Conservation (phyloP, 108 stramenopile genomes). For the Nitzschia sp. region DNA sequence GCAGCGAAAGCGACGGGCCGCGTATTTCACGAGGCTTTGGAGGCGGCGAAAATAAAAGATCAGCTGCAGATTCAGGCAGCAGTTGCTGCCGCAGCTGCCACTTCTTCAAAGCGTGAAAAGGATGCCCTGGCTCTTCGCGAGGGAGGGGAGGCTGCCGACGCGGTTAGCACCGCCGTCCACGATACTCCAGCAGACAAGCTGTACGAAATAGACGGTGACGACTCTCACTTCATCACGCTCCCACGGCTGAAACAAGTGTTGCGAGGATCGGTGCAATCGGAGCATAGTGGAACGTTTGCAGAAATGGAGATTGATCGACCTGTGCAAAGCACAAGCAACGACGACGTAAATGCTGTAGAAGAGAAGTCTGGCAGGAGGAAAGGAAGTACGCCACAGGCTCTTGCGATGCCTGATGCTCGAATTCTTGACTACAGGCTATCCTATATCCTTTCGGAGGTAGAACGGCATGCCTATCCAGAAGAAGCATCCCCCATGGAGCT, state of each 20-base stretch:
- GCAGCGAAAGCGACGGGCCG: conserved; percentile 51
- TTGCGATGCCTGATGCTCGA: conserved; percentile 74
- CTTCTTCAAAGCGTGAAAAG: conserved; percentile 40
- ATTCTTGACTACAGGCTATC: conserved; percentile 62
- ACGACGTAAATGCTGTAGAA: conserved; percentile 5
- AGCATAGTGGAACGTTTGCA: not conserved
- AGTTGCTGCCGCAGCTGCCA: conserved; percentile 79
- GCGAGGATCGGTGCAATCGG: not conserved
- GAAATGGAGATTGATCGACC: not conserved
- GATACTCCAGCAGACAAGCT: conserved; percentile 38
- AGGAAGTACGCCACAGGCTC: conserved; percentile 19
- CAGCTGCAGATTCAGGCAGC: conserved; percentile 75
- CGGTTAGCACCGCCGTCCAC: conserved; percentile 34
- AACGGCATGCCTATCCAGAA: conserved; percentile 21
- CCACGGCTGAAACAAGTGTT: conserved; percentile 25
- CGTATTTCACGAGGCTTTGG: conserved; percentile 76
- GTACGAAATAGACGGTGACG: conserved; percentile 40
- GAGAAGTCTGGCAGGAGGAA: conserved; percentile 21
- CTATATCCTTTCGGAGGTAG: conserved; percentile 48
- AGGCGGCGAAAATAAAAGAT: conserved; percentile 66
- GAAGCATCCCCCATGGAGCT: not conserved
- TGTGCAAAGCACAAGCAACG: not conserved
- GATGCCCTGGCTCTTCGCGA: conserved; percentile 47
- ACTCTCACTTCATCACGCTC: conserved; percentile 46
- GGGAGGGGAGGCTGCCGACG: conserved; percentile 46